Conservation (phyloP, 495 filamentous ascomycete genomes). For the Lindgomyces ingoldianus region DNA sequence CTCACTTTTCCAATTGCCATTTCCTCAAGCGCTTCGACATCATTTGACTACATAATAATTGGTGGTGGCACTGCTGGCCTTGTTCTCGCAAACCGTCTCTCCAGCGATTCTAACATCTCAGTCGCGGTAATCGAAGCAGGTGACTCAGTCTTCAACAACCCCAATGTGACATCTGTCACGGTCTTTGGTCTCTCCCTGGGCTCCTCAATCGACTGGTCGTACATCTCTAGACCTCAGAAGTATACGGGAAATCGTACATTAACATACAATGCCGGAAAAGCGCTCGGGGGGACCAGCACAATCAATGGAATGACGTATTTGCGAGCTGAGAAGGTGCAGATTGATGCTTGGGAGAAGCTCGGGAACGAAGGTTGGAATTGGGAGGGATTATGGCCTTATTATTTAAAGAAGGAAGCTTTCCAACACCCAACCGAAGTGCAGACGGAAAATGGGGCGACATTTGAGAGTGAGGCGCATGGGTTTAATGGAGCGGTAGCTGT, state of each 20-base stretch:
- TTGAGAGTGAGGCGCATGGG: conserved; percentile 5
- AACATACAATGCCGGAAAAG: conserved; percentile 52
- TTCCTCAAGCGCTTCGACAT: neutral
- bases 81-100: conserved; percentile 31
- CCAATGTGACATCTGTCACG: neutral
- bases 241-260: conserved; percentile 45
- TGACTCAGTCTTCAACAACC: conserved; percentile 1
- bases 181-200: neutral
- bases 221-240: conserved; percentile 50
- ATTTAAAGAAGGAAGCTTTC: conserved; percentile 14
- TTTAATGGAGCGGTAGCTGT: conserved; percentile 11
- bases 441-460: conserved; percentile 8
- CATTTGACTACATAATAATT: conserved; percentile 35
- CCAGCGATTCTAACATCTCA: conserved; percentile 38
- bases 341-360: conserved; percentile 31
- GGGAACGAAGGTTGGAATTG: conserved; percentile 28
- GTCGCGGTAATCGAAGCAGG: conserved; percentile 55
- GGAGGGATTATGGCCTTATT: conserved; percentile 24
- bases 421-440: conserved; percentile 2
- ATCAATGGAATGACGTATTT: conserved; percentile 59
- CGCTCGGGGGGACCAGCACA: conserved; percentile 55
- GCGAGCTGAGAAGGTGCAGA: conserved; percentile 43
- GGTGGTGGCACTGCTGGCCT: conserved; percentile 39
- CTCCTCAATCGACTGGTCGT: conserved; percentile 55
- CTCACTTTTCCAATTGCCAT: no score